A percentile compares a stretch with the other conserved stretches of the same genome.
Conservation (phyloP, 1,284 basidiomycete species). For the Ustilago xerochloae region DNA sequence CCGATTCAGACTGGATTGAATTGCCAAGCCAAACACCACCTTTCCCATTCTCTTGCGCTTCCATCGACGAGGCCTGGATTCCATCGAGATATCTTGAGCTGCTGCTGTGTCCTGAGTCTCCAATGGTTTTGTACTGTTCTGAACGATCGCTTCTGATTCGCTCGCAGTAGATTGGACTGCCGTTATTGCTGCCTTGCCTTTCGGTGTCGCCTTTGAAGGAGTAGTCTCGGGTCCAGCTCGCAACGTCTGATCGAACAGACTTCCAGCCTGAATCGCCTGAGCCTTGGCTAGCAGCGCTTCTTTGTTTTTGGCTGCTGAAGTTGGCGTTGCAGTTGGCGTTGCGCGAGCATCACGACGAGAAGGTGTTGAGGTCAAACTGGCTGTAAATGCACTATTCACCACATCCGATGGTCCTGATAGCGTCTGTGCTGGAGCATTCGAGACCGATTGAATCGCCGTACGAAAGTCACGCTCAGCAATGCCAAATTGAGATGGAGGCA, state of each 20-base stretch:
- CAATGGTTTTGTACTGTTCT: too few relatives aligned
- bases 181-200: neutral
- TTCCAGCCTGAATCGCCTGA: conserved; percentile 43
- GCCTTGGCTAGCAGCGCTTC: conserved; percentile 46
- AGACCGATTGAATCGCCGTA: conserved; percentile 33
- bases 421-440: conserved; percentile 24
- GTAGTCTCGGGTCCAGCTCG: conserved; percentile 8
- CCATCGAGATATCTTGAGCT: neutral
- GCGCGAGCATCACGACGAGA: conserved; percentile 8
- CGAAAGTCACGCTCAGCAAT: conserved; percentile 45
- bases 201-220: neutral
- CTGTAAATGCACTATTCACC: conserved; percentile 18
- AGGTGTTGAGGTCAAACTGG: conserved; percentile 12
- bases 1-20: conserved; percentile 27
- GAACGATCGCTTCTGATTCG: neutral
- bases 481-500: conserved; percentile 39
- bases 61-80: neutral
- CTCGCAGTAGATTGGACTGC: neutral
- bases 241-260: conserved; percentile 43
- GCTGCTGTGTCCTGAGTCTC: neutral
- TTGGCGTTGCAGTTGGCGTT: conserved; percentile 8
- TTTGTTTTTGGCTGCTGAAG: conserved; percentile 19
- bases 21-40: conserved; percentile 34
- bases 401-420: conserved; percentile 33
- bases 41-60: conserved; percentile 39